Conservation (phyloP, 2,329 filamentous ascomycete genomes). For the Stachybotrys chlorohalonatus region DNA sequence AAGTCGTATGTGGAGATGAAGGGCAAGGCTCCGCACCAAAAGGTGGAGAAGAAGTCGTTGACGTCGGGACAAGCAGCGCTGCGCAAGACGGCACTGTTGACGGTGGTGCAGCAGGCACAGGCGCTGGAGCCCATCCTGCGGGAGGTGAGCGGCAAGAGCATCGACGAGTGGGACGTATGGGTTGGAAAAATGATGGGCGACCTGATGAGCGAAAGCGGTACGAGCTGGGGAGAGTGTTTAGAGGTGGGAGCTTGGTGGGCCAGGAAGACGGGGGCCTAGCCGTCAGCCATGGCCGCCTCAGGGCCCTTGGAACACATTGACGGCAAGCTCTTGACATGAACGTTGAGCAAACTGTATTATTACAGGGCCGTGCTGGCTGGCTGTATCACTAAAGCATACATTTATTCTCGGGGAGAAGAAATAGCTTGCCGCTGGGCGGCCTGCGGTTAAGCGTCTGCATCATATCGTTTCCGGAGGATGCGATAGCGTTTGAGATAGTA, state of each 20-base stretch:
- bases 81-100: slow-evolving; percentile 70
- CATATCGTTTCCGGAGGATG: slow-evolving; percentile 73
- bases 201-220: slow-evolving; percentile 68
- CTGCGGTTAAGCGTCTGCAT: slow-evolving; percentile 25
- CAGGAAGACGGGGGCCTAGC: slow-evolving; percentile 47
- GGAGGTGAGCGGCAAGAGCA: slow-evolving; percentile 75
- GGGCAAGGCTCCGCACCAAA: slow-evolving; percentile 27
- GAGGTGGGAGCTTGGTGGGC: slow-evolving; percentile 83
- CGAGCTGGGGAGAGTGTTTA: slow-evolving; percentile 76
- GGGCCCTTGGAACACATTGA: not conserved
- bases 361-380: not conserved
- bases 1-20: slow-evolving; percentile 51
- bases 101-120: slow-evolving; percentile 75
- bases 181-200: slow-evolving; percentile 79
- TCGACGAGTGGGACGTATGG: slow-evolving; percentile 91
- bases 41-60: slow-evolving; percentile 40
- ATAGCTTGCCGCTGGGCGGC: not conserved
- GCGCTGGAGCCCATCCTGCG: slow-evolving; percentile 74
- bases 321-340: not conserved
- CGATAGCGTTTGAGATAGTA: slow-evolving; percentile 92
- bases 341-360: not conserved
- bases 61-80: slow-evolving; percentile 64
- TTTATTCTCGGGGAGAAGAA: not conserved
- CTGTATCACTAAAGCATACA: not conserved
- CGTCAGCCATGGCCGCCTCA: no score